These are phyloP conservation scores for Boletus rubescentipes DNA, from an alignment of 768 basidiomycete genomes.

Conservation along the genomic window DNA sequence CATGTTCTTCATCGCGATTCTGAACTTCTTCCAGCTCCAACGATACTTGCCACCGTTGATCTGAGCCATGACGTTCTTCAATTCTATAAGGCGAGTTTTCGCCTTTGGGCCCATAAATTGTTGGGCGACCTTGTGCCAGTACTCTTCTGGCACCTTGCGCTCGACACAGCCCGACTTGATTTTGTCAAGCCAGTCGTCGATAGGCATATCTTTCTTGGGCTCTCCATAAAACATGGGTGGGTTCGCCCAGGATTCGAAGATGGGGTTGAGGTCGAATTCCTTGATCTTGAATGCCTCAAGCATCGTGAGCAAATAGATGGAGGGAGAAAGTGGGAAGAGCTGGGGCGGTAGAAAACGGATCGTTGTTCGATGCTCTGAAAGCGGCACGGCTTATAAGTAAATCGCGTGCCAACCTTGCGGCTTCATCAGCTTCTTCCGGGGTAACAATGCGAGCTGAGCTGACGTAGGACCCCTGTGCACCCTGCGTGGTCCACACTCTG, in stretches of 20 bases:
- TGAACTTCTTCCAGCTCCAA: slow-evolving; percentile 85
- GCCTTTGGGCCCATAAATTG: slow-evolving; percentile 73
- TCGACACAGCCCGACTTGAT: slow-evolving; percentile 72
- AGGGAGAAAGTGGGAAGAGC: not conserved
- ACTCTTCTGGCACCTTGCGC: slow-evolving; percentile 73
- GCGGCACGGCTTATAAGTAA: slow-evolving; percentile 26
- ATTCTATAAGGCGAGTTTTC: slow-evolving; percentile 60
- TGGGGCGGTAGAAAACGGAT: slow-evolving; percentile 14
- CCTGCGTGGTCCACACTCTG: slow-evolving; percentile 9
- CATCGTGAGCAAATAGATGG: slow-evolving; percentile 34
- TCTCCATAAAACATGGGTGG: slow-evolving; percentile 68
- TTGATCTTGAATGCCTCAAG: slow-evolving; percentile 80
- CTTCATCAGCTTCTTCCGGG: slow-evolving; percentile 21
- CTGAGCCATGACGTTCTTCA: slow-evolving; percentile 71
- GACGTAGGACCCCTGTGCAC: slow-evolving; percentile 18
- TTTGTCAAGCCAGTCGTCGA: slow-evolving; percentile 71
- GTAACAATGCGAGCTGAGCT: slow-evolving; percentile 21
- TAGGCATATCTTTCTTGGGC: slow-evolving; percentile 63
- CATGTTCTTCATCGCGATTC: slow-evolving; percentile 76
- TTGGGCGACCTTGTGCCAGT: slow-evolving; percentile 80
- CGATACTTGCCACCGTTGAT: slow-evolving; percentile 75
- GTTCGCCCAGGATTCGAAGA: slow-evolving; percentile 63
- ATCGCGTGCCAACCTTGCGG: slow-evolving; percentile 32
- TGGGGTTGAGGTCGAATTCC: slow-evolving; percentile 69
- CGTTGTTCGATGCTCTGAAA: slow-evolving; percentile 10